A percentile compares a stretch with the other conserved stretches of the same genome.
phyloP scores from a whole-genome alignment of 1,284 basidiomycete genomes.

The Fomitopsis pinicola region DNA sequence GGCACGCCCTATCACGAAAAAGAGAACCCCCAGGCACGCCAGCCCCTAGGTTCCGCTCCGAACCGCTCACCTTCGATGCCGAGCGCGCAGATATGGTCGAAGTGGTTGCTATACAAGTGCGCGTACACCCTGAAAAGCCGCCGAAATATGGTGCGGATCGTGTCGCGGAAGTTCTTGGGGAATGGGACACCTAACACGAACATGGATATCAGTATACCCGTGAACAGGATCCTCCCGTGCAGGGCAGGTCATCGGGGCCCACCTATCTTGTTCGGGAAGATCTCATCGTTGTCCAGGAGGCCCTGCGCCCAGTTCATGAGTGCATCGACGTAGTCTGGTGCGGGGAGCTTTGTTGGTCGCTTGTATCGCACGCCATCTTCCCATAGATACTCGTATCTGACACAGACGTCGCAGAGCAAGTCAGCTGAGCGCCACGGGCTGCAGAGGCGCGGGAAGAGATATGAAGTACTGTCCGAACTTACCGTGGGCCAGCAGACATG shows the following conservation, averaged over 20 bases:
- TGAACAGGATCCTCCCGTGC: not conserved
- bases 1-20: not conserved
- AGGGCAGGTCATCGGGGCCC: slow-evolving; percentile 11
- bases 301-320: slow-evolving; percentile 99
- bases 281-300: slow-evolving; percentile 86
- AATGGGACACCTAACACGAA: slow-evolving; percentile 76
- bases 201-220: not conserved
- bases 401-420: not conserved
- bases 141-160: slow-evolving; percentile 89
- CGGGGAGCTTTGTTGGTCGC: slow-evolving; percentile 89
- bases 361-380: slow-evolving; percentile 92
- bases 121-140: slow-evolving; percentile 97
- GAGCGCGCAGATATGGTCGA: slow-evolving; percentile 97
- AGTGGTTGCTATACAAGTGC: slow-evolving; percentile 99
- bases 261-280: slow-evolving; percentile 97
- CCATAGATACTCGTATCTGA: slow-evolving; percentile 97
- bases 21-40: not conserved
- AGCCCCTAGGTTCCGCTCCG: not conserved
- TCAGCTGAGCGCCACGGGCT: not conserved
- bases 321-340: slow-evolving; percentile 96
- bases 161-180: slow-evolving; percentile 87
- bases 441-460: not conserved
- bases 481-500: slow-evolving; percentile 98
- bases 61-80: slow-evolving; percentile 87
- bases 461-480: slow-evolving; percentile 22